phyloP scores from a whole-genome alignment of 495 filamentous ascomycete genomes.

The Xylaria telfairii region DNA sequence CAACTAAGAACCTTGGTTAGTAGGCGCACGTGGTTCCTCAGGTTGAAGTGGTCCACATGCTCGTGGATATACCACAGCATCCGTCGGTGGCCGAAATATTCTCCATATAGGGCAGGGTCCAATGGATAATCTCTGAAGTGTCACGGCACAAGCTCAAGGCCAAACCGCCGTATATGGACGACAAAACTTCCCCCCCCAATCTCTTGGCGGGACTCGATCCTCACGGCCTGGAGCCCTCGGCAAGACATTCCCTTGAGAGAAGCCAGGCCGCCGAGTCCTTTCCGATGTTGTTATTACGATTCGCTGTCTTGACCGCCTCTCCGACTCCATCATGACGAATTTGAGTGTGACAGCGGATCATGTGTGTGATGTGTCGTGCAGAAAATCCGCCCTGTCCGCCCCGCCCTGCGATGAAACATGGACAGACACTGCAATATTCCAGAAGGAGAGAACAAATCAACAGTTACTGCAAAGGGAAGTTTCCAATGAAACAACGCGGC shows the following conservation, averaged over 20 bases:
- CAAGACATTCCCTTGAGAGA: slow-evolving; percentile 42
- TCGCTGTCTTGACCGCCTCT: slow-evolving; percentile 22
- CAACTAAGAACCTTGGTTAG: slow-evolving; percentile 33
- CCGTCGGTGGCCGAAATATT: slow-evolving; percentile 31
- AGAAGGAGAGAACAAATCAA: slow-evolving; percentile 6
- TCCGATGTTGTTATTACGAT: slow-evolving; percentile 1
- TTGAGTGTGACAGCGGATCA: slow-evolving; percentile 26
- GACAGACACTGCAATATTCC: slow-evolving; percentile 4
- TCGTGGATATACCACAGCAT: slow-evolving; percentile 38
- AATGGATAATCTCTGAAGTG: slow-evolving; percentile 46
- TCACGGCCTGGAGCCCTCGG: slow-evolving; percentile 35
- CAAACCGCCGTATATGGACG: slow-evolving; percentile 36
- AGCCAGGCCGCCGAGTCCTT: slow-evolving; percentile 34
- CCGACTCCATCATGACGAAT: slow-evolving; percentile 14
- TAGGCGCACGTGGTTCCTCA: slow-evolving; percentile 33
- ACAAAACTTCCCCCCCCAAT: slow-evolving; percentile 35
- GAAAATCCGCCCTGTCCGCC: slow-evolving; percentile 14
- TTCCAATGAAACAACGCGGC: neutral
- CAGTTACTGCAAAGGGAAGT: neutral
- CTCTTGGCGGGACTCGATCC: slow-evolving; percentile 36
- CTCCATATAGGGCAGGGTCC: slow-evolving; percentile 37
- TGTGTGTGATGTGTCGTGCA: slow-evolving; percentile 27
- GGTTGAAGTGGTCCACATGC: slow-evolving; percentile 39
- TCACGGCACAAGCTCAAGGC: slow-evolving; percentile 38
- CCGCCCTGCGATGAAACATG: slow-evolving; percentile 21